Evolutionary conservation across 2,329 filamentous ascomycete species (phyloP), one percentile per base, ranked within the genome.

Genomic region (Colletotrichum lentis): DNA sequence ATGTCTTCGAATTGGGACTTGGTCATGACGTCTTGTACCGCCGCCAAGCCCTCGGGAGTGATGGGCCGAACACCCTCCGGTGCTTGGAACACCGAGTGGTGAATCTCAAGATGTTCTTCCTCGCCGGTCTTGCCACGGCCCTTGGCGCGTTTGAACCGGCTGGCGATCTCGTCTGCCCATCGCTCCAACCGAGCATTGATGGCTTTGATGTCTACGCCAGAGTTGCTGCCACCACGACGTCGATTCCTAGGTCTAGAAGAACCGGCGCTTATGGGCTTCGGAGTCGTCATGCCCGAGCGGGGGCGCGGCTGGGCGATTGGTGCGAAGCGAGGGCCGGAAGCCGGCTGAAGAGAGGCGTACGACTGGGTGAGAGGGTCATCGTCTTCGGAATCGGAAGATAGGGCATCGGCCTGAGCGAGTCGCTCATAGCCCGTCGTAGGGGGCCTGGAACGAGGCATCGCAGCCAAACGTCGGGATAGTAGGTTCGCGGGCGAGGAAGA

Each of bases 151-250:
- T 97, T 98, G 86, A 99, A 98, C 74, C 96, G 96, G 73, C 93
- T 92, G 37, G 96, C 94, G 75, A 99, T 98, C 81, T 99, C 96
- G 74, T 98, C 96, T 18, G 96, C 96, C 96, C 96, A 99, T 77
- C 92, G 87, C 80, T 99, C 96, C 31, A 99, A 83, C 27, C 96
- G 87, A 67, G 95, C 94, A 79, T 99, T 99, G 80, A 99, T 98
- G 69, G 96, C 96, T 78, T 98, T 98, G 76, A 99, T 92, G 76
- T 99, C 96, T 20, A 99, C 95, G 3, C 94, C 95, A 22, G 93
- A 93, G 74, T 94, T 96, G 76, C 92, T 91, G 72, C 77, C 85
- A 73, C 76, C 80, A 73, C 81, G 83, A 76, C 73, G 81, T 73
- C 80, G 80, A 71, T 83, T 81, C 73, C 82, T 83, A 44, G 77